Evolutionary conservation across 75 land plant genomes (phyloP), one percentile per base, ranked within the genome.

Genomic region (Ceratopteris richardii): DNA sequence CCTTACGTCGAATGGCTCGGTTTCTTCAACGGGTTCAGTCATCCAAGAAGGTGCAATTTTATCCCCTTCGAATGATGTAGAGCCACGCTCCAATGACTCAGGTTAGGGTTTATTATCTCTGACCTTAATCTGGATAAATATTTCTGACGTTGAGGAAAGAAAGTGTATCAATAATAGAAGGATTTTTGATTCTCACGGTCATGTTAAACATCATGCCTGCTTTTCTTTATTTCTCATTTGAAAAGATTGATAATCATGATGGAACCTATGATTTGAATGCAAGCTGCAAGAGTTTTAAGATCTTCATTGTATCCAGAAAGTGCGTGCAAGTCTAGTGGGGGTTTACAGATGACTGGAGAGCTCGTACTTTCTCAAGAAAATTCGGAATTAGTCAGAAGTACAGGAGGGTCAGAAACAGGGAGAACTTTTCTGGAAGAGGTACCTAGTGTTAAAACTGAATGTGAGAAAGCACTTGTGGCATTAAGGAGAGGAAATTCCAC

Each of bases 401-500:
- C 37, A 4, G 48, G 48, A 52, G 54, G 54, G 25, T 26, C 25
- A 14, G 54, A 52, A 6, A 12, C 29, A 18, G 4, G 54, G 2
- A 52, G 25, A 52, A 26, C 5, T 11, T 23, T 7, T 23, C 28
- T 2, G 25, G 54, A 52, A 52, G 78, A 59, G 25, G 22, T 40
- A 25, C 31, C 73, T 0, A 54, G 56, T 22, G 46, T 82, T 11
- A 85, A 79, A 63, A 65, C 61, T 13, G 96, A 90, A 27, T 90
- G 90, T 46, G 96, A 90, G 72, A 59, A 64, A 29, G 86, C 96
- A 13, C 65, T 90, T 11, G 74, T 75, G 7, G 80, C 96, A 4
- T 61, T 86, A 22, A 68, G 86, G 23, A 72, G 90, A 7, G 96
- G 96, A 40, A 90, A 86, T 60, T 83, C 81, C 61, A 86, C 73